A percentile compares a stretch with the other conserved stretches of the same genome.
phyloP scores from a whole-genome alignment of 169 alveolate species.

The Eimeria brunetti region DNA sequence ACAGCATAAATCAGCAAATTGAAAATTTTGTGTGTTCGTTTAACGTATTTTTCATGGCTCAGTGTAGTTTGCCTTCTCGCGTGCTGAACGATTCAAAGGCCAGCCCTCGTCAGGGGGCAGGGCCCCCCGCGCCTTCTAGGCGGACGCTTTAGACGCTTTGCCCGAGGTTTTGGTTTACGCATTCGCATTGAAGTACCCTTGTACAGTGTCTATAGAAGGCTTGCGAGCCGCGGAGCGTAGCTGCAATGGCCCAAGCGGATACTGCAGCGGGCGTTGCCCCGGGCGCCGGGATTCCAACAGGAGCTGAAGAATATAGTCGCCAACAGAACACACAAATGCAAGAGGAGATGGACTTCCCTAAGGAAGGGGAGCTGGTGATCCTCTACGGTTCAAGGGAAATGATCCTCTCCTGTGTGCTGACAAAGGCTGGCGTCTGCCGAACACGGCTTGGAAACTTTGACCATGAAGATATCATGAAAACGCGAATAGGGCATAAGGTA shows the following conservation, averaged over 20 bases:
- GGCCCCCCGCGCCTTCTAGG: background rate
- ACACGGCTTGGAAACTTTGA: constrained; percentile 74
- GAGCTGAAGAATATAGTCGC: background rate
- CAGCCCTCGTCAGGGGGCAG: background rate
- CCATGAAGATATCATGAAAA: constrained; percentile 74
- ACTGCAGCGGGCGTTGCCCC: background rate
- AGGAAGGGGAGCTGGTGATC: constrained; percentile 78
- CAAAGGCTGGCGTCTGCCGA: constrained; percentile 45
- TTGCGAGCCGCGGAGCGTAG: background rate
- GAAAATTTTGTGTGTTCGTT: background rate
- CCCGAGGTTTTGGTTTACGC: background rate
- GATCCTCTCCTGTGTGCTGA: constrained; percentile 32
- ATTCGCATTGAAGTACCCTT: background rate
- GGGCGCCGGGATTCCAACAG: background rate
- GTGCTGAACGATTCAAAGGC: background rate
- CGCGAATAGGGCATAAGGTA: constrained; percentile 79
- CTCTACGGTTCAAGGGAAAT: constrained; percentile 75
- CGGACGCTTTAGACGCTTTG: background rate
- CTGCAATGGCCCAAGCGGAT: constrained; percentile 17
- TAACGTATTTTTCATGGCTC: background rate
- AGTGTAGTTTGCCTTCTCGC: background rate
- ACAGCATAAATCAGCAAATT: background rate
- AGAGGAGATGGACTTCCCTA: background rate
- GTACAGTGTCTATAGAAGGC: background rate
- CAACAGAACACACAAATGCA: background rate